Evolutionary conservation across 2,329 filamentous ascomycete genomes (phyloP).

Genomic region (Fusarium camptoceras): DNA sequence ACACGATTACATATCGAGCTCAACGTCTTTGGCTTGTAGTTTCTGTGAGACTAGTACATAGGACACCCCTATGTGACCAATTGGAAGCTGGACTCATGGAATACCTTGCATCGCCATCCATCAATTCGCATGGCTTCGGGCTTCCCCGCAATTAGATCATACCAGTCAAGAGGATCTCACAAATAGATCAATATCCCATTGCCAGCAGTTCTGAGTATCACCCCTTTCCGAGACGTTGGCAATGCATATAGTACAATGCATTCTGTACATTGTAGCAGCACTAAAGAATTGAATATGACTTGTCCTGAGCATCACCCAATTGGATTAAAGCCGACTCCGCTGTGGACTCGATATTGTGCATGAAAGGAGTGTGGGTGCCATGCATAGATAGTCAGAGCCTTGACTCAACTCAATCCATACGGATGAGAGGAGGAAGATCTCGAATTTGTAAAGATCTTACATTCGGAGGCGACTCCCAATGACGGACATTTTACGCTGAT

Average conservation of each 20-base stretch:
- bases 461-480: slow-evolving; percentile 3
- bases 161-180: not conserved
- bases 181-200: not conserved
- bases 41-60: not conserved
- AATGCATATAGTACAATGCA: slow-evolving; percentile 5
- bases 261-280: not conserved
- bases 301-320: slow-evolving; percentile 34
- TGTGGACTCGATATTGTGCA: slow-evolving; percentile 36
- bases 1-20: not conserved
- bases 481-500: slow-evolving; percentile 9
- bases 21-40: not conserved
- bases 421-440: slow-evolving; percentile 11
- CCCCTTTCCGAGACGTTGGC: slow-evolving; percentile 7
- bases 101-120: slow-evolving; percentile 13
- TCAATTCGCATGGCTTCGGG: slow-evolving; percentile 29
- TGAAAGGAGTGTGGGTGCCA: slow-evolving; percentile 32
- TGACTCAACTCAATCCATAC: slow-evolving; percentile 12
- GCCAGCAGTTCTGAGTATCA: not conserved
- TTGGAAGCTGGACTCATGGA: slow-evolving; percentile 8
- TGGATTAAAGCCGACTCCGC: slow-evolving; percentile 34
- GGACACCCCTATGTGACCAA: slow-evolving; percentile 4
- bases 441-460: slow-evolving; percentile 3
- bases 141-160: slow-evolving; percentile 28
- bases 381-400: slow-evolving; percentile 14
- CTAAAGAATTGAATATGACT: slow-evolving; percentile 15